Evolutionary conservation across 2,329 filamentous ascomycete genomes (phyloP), one percentile per base, ranked within the genome.

Genomic region (Polychaeton citri): DNA sequence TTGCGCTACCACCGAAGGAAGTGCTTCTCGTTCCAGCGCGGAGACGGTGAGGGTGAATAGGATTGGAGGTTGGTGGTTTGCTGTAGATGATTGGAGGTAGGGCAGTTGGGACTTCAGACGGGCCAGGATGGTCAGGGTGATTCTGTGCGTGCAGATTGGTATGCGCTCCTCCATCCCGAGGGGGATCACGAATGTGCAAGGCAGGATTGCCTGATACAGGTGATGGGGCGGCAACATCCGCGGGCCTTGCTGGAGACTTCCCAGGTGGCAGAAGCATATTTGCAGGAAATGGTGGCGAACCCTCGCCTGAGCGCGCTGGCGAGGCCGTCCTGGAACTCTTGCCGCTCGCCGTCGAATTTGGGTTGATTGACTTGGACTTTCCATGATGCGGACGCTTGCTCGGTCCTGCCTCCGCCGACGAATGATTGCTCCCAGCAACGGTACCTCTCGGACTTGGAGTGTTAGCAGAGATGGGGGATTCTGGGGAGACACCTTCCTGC

Each of bases 1-100:
- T 28, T 12, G 95, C 76, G 13, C 88, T 88, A 36, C 87, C 87
- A 3, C 79, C 74, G 50, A 83, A 79, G 46, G 79, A 84, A 38
- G 75, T 77, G 38, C 84, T 80, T 35, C 83, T 72, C 40, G 79
- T 78, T 19, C 73, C 74, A 20, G 72, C 72, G 28, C 71, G 66
- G 10, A 68, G 68, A 26, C 69, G 64, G 42, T 62, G 62, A 40
- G 42, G 19, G 3, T 10, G 15, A 3, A 3, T 3, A 28, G 24
- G 24, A 5, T 28, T 15, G 15, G 24, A 28, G 12, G 24, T 10
- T 10, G 12, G 12, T 10, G 7, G 12, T 5, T 15, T 28, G 15
- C 15, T 28, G 24, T 4, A 12, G 15, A 15, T 15, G 7, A 28
- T 28, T 15, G 12, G 24, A 28, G 24, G 24, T 15, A 28, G 15